Evolutionary conservation across 2,329 filamentous ascomycete genomes (phyloP).

Genomic region (Exophiala sp.): DNA sequence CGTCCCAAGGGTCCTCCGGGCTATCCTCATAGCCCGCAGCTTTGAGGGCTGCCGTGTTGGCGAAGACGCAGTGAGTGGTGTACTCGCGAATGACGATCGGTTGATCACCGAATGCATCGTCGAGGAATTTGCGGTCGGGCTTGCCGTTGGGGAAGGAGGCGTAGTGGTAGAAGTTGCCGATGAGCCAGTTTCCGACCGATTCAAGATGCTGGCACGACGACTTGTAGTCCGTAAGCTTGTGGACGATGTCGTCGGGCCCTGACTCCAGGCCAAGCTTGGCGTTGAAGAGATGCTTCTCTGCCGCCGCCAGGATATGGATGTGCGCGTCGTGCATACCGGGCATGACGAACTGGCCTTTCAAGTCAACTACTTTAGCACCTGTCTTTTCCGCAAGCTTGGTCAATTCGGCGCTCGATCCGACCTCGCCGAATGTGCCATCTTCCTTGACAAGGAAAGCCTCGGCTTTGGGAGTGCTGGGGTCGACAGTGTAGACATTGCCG

Average conservation of each 20-base stretch:
- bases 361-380: slow-evolving; percentile 28
- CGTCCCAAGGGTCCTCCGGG: slow-evolving; percentile 13
- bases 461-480: slow-evolving; percentile 20
- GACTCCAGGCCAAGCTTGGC: slow-evolving; percentile 9
- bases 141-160: slow-evolving; percentile 12
- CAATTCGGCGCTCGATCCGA: slow-evolving; percentile 31
- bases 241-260: slow-evolving; percentile 7
- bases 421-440: slow-evolving; percentile 28
- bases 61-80: slow-evolving; percentile 13
- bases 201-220: slow-evolving; percentile 11
- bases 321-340: slow-evolving; percentile 39
- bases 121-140: slow-evolving; percentile 14
- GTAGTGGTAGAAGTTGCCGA: slow-evolving; percentile 16
- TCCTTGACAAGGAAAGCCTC: slow-evolving; percentile 33
- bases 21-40: slow-evolving; percentile 11
- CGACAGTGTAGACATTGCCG: slow-evolving; percentile 33
- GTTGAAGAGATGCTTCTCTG: slow-evolving; percentile 12
- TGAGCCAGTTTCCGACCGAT: slow-evolving; percentile 15
- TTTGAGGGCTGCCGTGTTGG: slow-evolving; percentile 15
- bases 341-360: slow-evolving; percentile 34
- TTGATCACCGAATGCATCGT: slow-evolving; percentile 14
- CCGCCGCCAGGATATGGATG: slow-evolving; percentile 29
- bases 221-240: slow-evolving; percentile 6
- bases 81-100: slow-evolving; percentile 16
- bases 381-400: slow-evolving; percentile 16